A percentile compares a stretch with the other conserved stretches of the same genome.
Conservation (phyloP, 163 green algal species). For the Chlamydomonas reinhardtii region DNA sequence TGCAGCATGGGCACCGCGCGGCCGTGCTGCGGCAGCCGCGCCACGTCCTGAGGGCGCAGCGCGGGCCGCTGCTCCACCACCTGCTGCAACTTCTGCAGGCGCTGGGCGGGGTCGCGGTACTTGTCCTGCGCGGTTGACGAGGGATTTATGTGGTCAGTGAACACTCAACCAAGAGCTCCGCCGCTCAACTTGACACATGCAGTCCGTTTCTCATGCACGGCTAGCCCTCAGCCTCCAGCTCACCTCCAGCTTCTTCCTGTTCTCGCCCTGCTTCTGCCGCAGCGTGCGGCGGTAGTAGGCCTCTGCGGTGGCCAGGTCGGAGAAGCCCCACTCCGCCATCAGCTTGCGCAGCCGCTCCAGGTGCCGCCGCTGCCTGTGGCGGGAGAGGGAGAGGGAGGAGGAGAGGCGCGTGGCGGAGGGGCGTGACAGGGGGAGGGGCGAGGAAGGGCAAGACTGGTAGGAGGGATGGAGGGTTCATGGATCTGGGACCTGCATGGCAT, state of each 20-base stretch:
- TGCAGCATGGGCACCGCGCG: slow-evolving; percentile 13
- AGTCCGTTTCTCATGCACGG: no score
- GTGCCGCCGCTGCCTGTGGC: slow-evolving; percentile 36
- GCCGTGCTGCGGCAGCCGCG: background rate
- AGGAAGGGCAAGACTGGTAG: no score
- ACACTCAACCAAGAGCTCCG: no score
- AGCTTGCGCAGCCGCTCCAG: slow-evolving; percentile 59
- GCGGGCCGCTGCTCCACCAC: slow-evolving; percentile 29
- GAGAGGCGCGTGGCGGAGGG: no score
- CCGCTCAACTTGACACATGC: no score
- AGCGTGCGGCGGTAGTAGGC: slow-evolving; percentile 65
- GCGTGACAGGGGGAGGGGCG: no score
- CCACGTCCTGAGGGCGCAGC: background rate
- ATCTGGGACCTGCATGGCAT: no score
- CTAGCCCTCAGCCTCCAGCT: background rate
- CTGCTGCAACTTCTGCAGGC: slow-evolving; percentile 53
- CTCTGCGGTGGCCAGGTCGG: slow-evolving; percentile 70
- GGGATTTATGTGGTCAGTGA: no score
- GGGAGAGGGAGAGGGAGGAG: background rate
- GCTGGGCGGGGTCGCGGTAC: slow-evolving; percentile 49
- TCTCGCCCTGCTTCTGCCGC: slow-evolving; percentile 45
- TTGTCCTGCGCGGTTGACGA: slow-evolving; percentile 35
- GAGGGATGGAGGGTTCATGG: no score
- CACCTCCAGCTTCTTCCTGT: slow-evolving; percentile 1
- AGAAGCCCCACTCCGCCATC: slow-evolving; percentile 76